These are phyloP conservation scores for Trapa bicornis DNA, from an alignment of 345 rosid genomes.

Conservation along the genomic window DNA sequence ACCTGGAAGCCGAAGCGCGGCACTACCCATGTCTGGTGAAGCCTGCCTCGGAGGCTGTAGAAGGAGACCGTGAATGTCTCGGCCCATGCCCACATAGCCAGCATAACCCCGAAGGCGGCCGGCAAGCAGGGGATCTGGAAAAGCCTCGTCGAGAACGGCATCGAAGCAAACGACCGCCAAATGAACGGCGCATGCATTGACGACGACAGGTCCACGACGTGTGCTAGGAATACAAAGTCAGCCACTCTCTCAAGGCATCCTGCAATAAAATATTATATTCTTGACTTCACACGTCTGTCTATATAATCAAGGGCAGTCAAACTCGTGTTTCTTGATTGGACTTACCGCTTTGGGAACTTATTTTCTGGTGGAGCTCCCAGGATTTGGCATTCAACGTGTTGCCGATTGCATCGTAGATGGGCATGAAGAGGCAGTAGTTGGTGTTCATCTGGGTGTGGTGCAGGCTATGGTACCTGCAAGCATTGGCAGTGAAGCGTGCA, in stretches of 20 bases:
- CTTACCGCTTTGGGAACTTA: constrained; percentile 42
- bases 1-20: constrained; percentile 94
- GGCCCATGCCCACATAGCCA: constrained; percentile 68
- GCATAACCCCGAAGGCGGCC: constrained; percentile 23
- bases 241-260: constrained; percentile 41
- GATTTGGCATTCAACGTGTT: constrained; percentile 57
- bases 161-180: constrained; percentile 40
- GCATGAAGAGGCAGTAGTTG: constrained; percentile 96
- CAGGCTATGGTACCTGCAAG: constrained; percentile 66
- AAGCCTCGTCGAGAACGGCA: constrained; percentile 33
- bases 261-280: constrained; percentile 12
- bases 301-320: no score
- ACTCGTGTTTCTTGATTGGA: neutral
- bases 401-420: constrained; percentile 68
- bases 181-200: constrained; percentile 62
- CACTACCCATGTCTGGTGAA: constrained; percentile 73
- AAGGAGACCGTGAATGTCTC: constrained; percentile 46
- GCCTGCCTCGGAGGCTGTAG: constrained; percentile 50
- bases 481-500: neutral
- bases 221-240: constrained; percentile 92
- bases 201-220: constrained; percentile 59
- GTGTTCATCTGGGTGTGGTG: constrained; percentile 69
- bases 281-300: no score
- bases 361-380: constrained; percentile 55
- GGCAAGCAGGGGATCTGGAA: constrained; percentile 50